A percentile compares a stretch with the other conserved stretches of the same genome.
Conservation (phyloP, 805 yeast species). For the Lachancea mirantina region DNA sequence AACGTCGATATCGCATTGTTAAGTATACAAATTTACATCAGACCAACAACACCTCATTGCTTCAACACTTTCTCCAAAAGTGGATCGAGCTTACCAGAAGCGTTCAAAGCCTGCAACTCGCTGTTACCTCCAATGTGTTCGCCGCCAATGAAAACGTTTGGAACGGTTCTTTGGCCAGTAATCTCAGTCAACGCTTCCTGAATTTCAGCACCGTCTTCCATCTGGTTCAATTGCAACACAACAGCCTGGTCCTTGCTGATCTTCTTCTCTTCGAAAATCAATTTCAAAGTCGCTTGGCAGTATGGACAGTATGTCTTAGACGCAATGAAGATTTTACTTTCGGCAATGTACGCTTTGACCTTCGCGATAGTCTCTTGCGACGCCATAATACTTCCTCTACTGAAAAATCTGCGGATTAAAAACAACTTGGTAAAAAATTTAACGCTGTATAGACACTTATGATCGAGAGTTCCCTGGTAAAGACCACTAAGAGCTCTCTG, state of each 20-base stretch:
- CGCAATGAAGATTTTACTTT: constrained; percentile 69
- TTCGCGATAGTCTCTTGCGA: constrained; percentile 49
- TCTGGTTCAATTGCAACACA: constrained; percentile 40
- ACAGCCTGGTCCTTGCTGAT: constrained; percentile 37
- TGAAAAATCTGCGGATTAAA: constrained; percentile 7
- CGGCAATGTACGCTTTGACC: constrained; percentile 57
- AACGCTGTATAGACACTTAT: no score
- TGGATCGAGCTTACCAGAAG: constrained; percentile 50
- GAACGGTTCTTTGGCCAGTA: constrained; percentile 91
- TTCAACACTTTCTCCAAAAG: constrained; percentile 24
- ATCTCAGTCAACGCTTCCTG: constrained; percentile 71
- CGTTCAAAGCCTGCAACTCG: constrained; percentile 67
- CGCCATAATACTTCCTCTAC: constrained; percentile 35
- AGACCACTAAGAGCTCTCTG: no score
- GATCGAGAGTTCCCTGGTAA: no score
- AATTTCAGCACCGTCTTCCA: constrained; percentile 69
- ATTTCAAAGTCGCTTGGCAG: constrained; percentile 41
- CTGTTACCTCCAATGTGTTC: constrained; percentile 95
- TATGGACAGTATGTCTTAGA: constrained; percentile 73
- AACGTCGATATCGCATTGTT: no score
- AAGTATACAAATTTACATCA: no score
- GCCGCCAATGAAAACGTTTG: constrained; percentile 84
- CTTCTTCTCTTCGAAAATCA: constrained; percentile 34
- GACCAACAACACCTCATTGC: no score
- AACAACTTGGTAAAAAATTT: no score